phyloP scores from a whole-genome alignment of 1,139 yeast species.

The Magnusiomyces clavatus region DNA sequence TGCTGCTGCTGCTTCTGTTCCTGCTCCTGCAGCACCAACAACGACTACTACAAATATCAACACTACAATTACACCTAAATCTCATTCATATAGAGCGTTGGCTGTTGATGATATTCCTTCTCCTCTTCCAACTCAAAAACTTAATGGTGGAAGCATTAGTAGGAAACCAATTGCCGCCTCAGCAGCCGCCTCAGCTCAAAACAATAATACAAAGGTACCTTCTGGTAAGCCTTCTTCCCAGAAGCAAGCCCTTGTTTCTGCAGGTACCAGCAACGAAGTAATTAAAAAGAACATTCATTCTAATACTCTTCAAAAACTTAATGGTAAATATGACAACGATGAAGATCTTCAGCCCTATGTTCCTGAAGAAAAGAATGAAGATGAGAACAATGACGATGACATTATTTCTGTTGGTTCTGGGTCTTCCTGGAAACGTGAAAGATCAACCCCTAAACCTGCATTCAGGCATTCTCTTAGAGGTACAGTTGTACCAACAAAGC shows the following conservation, averaged over 20 bases:
- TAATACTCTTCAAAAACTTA: background rate
- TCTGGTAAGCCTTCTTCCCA: background rate
- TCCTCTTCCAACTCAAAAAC: too few species aligned
- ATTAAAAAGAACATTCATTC: too few species aligned
- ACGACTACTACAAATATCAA: conserved; percentile 11
- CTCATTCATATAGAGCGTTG: conserved; percentile 6
- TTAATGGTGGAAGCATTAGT: too few species aligned
- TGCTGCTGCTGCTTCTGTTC: conserved; percentile 1
- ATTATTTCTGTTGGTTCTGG: conserved; percentile 25
- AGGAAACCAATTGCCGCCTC: too few species aligned
- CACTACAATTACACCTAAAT: conserved; percentile 2
- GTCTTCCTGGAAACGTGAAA: conserved; percentile 27
- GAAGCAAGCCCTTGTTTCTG: background rate
- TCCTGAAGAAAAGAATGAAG: background rate
- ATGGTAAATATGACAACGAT: conserved; percentile 7
- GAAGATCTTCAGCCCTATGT: conserved; percentile 6
- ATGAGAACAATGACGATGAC: conserved; percentile 17
- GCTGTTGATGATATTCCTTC: background rate
- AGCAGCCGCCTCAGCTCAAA: too few species aligned
- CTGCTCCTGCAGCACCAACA: conserved; percentile 7
- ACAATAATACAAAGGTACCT: too few species aligned
- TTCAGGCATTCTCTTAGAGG: background rate
- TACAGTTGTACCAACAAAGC: background rate
- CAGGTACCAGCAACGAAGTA: too few species aligned
- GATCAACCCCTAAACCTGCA: background rate